Conservation (phyloP, 345 rosid species). For the Eucalyptus brandiana region DNA sequence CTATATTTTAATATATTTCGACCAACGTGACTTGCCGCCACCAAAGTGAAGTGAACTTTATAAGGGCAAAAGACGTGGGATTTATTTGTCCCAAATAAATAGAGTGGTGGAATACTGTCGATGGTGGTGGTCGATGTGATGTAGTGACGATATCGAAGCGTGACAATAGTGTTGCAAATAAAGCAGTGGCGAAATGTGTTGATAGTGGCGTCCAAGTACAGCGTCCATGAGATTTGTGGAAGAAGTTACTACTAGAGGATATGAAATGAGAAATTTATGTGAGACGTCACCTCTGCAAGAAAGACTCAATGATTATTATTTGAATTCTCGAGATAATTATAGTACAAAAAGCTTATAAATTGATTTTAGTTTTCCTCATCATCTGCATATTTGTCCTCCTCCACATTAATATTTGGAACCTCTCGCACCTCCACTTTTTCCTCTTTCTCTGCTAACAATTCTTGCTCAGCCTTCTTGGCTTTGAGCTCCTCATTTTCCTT, state of each 20-base stretch:
- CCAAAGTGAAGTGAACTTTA: background rate
- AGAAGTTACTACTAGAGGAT: background rate
- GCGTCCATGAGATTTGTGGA: background rate
- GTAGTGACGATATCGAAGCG: background rate
- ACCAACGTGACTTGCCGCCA: background rate
- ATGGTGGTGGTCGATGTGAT: background rate
- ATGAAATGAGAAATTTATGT: background rate
- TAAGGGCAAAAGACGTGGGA: background rate
- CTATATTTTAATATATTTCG: background rate
- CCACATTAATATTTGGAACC: background rate
- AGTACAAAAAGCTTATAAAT: background rate
- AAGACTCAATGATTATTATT: background rate
- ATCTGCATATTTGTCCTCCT: background rate
- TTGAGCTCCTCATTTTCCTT: slow-evolving; percentile 5
- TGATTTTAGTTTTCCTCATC: background rate
- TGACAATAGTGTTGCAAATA: background rate
- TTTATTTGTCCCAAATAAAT: background rate
- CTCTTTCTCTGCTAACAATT: background rate
- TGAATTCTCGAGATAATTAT: background rate
- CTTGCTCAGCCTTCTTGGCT: background rate
- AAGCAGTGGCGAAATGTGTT: background rate
- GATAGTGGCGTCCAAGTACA: background rate
- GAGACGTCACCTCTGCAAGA: background rate
- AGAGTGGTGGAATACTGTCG: background rate
- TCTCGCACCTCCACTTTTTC: background rate